A percentile compares a stretch with the other conserved stretches of the same genome.
These are phyloP conservation scores for Aspergillus luchuensis DNA, from an alignment of 2,329 filamentous ascomycete genomes.

Conservation along the genomic window DNA sequence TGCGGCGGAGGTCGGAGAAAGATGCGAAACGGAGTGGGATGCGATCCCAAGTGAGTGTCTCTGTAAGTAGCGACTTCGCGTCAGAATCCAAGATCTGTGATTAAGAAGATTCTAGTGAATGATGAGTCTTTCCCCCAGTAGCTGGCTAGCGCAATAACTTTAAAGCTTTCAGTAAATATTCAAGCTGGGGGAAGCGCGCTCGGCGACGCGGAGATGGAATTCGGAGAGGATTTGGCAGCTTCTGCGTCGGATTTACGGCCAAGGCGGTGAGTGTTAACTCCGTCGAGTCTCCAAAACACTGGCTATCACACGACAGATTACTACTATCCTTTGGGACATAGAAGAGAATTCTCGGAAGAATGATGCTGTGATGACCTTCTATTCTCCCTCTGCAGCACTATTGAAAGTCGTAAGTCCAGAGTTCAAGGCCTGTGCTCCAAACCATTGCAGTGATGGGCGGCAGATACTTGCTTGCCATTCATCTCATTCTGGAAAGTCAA, in stretches of 20 bases:
- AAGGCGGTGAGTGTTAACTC: slow-evolving; percentile 22
- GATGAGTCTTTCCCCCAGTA: background rate
- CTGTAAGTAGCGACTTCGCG: background rate
- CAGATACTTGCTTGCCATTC: too few species aligned
- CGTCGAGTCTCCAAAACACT: background rate
- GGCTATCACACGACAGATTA: too few species aligned
- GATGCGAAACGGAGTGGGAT: slow-evolving; percentile 6
- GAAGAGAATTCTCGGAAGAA: too few species aligned
- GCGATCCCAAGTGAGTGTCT: background rate
- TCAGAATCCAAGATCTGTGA: too few species aligned
- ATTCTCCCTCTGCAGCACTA: too few species aligned
- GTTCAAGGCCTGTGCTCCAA: too few species aligned
- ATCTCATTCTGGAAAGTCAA: too few species aligned
- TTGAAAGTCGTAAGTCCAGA: too few species aligned
- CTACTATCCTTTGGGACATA: background rate
- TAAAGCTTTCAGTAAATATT: background rate
- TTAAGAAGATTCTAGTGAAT: too few species aligned
- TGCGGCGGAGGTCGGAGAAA: slow-evolving; percentile 15
- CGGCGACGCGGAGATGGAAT: slow-evolving; percentile 9
- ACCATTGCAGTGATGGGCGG: too few species aligned
- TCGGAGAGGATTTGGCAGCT: slow-evolving; percentile 18
- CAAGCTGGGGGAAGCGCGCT: slow-evolving; percentile 1
- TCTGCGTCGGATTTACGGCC: slow-evolving; percentile 15
- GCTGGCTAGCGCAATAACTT: background rate
- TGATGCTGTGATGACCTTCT: too few species aligned